Base-by-base conservation (phyloP, 352 stramenopile species). In the Pythium plurisporium region DNA sequence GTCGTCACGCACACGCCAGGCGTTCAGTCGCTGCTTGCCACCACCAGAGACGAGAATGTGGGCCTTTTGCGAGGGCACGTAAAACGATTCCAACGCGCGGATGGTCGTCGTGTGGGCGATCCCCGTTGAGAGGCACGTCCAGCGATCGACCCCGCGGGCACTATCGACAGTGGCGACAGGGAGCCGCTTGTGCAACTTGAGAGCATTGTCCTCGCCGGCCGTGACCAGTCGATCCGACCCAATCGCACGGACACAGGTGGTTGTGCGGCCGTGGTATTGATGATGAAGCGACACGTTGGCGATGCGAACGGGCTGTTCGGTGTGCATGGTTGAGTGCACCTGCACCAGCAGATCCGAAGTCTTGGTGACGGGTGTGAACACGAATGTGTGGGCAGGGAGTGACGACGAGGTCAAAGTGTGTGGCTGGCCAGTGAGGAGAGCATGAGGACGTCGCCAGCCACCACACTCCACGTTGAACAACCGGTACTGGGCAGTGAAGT, bases 21-120 rank as follows among this genome's bases (percentile, higher is more conserved):
- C 76, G 38, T 90, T 93, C 31, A 95, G 42, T 2, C 76, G 77
- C 52, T 95, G 82, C 51, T 95, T 95, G 44, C 86, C 86, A 17
- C 86, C 86, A 20, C 73, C 86, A 5, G 86, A 89, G 11, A 95
- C 23, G 22, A 93, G 17, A 5, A 92, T 65, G 30, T 88, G 64
- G 14, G 73, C 31, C 43, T 56, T 44, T 49, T 55, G 42, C 8
- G 20, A 48, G 17, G 38, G 26, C 30, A 70, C 20, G 49, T 69
- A 33, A 52, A 91, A 91, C 15, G 67, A 50, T 29, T 72, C 74
- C 9, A 95, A 55, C 2, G 82, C 80, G 11, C 86, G 79, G 27
- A 95, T 80, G 1, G 83, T 90, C 27, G 82, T 95, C n/a, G 79
- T 89, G 51, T 95, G 86, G 15, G 81, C 83, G 20, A 84, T 60